These are phyloP conservation scores for Lactuca sativa DNA, from an alignment of 129 eudicot genomes.

Conservation along the genomic window DNA sequence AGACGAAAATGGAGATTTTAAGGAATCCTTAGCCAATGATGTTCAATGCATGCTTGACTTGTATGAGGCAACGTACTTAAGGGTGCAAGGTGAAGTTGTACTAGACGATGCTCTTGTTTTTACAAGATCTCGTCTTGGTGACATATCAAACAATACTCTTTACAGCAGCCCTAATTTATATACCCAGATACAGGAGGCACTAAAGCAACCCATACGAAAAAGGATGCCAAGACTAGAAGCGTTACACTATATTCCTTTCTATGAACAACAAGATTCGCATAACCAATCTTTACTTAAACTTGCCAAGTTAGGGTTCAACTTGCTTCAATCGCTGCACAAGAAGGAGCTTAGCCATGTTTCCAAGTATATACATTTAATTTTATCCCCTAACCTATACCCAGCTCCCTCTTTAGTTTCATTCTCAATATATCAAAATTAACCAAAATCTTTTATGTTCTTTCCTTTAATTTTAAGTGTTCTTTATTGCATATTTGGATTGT, in stretches of 20 bases:
- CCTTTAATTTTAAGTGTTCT: not conserved
- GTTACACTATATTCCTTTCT: slow-evolving; percentile 32
- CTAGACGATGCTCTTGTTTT: not conserved
- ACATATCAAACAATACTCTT: not conserved
- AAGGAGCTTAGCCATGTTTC: slow-evolving; percentile 7
- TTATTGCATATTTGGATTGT: not conserved
- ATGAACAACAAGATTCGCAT: slow-evolving; percentile 25
- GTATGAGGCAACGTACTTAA: not conserved
- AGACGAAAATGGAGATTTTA: not conserved
- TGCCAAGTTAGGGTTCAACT: slow-evolving; percentile 12
- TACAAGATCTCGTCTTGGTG: not conserved
- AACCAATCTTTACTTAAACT: slow-evolving; percentile 2
- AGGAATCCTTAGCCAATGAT: too few species aligned
- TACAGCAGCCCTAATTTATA: not conserved
- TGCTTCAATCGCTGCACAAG: slow-evolving; percentile 6
- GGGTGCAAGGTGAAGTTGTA: not conserved
- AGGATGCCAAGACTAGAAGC: slow-evolving; percentile 34
- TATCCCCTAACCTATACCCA: not conserved
- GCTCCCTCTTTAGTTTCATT: not conserved
- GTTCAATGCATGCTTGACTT: not conserved
- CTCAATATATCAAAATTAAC: not conserved
- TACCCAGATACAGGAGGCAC: slow-evolving; percentile 21
- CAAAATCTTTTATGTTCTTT: not conserved
- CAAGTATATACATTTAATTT: not conserved
- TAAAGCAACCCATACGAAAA: slow-evolving; percentile 1